Conservation (phyloP, 1,139 yeast species). For the Hyphopichia burtonii region DNA sequence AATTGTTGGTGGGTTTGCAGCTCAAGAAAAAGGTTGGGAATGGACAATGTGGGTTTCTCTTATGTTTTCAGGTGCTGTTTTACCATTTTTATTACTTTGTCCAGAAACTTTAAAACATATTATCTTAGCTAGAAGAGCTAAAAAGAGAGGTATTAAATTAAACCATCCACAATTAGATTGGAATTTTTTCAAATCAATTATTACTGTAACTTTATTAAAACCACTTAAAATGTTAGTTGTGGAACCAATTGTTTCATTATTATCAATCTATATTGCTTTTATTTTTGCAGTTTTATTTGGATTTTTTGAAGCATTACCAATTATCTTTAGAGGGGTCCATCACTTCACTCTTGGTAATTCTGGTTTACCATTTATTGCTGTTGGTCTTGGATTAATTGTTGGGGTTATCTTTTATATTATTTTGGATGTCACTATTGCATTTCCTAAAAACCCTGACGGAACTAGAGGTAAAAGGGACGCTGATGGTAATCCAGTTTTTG, state of each 20-base stretch:
- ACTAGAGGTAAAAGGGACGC: slow-evolving; percentile 56
- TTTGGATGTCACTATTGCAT: slow-evolving; percentile 48
- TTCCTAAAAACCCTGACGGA: slow-evolving; percentile 63
- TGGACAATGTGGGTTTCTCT: slow-evolving; percentile 78
- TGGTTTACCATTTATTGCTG: slow-evolving; percentile 68
- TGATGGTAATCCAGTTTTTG: slow-evolving; percentile 50
- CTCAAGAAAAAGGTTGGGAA: slow-evolving; percentile 66
- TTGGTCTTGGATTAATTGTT: slow-evolving; percentile 59
- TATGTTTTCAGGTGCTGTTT: slow-evolving; percentile 66
- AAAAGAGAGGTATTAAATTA: slow-evolving; percentile 53
- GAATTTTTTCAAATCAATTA: slow-evolving; percentile 20
- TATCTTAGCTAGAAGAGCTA: slow-evolving; percentile 56
- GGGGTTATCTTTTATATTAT: slow-evolving; percentile 54
- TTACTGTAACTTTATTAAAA: slow-evolving; percentile 51
- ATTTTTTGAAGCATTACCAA: slow-evolving; percentile 75
- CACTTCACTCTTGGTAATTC: slow-evolving; percentile 57
- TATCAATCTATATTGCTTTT: slow-evolving; percentile 67
- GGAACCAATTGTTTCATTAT: slow-evolving; percentile 69
- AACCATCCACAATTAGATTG: slow-evolving; percentile 26
- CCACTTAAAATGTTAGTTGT: slow-evolving; percentile 64
- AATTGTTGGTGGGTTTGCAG: slow-evolving; percentile 76
- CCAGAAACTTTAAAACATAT: slow-evolving; percentile 74
- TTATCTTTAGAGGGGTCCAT: slow-evolving; percentile 65
- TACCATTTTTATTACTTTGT: slow-evolving; percentile 54
- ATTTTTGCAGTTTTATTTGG: slow-evolving; percentile 75